phyloP scores from a whole-genome alignment of 2,329 filamentous ascomycete species.

The Colletotrichum orbiculare region DNA sequence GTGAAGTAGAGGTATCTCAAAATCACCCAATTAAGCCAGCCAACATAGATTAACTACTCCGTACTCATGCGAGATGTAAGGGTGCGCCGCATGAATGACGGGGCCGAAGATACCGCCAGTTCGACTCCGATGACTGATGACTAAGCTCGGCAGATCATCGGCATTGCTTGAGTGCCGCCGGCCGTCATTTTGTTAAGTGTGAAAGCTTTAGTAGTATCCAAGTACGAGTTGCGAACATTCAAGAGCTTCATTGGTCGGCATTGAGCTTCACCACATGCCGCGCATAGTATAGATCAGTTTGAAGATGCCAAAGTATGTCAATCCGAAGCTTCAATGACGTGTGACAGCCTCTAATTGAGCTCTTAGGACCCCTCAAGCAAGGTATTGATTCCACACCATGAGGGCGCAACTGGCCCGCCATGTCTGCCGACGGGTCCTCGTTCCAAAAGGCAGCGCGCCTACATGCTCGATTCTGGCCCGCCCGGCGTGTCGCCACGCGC shows the following conservation, averaged over 20 bases:
- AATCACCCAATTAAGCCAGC: too few relatives aligned
- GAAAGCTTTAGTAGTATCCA: constrained; percentile 30
- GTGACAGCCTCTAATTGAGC: neutral
- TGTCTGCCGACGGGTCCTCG: constrained; percentile 52
- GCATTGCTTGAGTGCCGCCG: constrained; percentile 3
- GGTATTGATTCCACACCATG: constrained; percentile 48
- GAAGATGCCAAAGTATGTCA: constrained; percentile 32
- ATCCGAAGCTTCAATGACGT: neutral
- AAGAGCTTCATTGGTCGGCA: constrained; percentile 31
- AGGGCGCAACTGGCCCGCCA: constrained; percentile 58
- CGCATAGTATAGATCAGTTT: constrained; percentile 9
- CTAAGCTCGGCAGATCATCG: constrained; percentile 33
- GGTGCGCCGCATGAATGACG: neutral
- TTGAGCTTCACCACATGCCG: constrained; percentile 35
- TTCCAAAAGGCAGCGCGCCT: constrained; percentile 47
- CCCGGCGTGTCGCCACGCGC: constrained; percentile 39
- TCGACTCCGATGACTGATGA: constrained; percentile 26
- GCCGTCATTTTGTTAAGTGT: constrained; percentile 20
- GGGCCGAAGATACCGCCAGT: constrained; percentile 1
- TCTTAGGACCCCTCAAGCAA: constrained; percentile 18
- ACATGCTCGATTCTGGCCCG: constrained; percentile 48
- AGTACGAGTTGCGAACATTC: constrained; percentile 28
- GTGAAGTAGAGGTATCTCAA: too few relatives aligned
- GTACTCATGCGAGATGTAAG: neutral
- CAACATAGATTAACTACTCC: neutral